Evolutionary conservation across 139 green algal species (phyloP).

Genomic region (Dunaliella primolecta): DNA sequence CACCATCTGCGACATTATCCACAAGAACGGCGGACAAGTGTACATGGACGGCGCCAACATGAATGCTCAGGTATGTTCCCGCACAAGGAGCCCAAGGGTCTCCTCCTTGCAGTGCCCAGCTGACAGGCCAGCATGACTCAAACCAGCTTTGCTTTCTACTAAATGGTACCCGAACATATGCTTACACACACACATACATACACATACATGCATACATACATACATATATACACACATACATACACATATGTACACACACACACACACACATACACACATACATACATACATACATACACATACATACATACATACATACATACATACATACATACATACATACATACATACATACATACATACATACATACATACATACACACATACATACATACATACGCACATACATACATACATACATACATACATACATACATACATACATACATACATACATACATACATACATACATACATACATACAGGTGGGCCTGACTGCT

Average conservation of each 20-base stretch:
- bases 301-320: not conserved
- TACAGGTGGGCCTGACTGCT: slow-evolving; percentile 92
- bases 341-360: not conserved
- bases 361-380: not conserved
- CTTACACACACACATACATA: no score
- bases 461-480: not conserved
- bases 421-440: slow-evolving; percentile 32
- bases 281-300: not conserved
- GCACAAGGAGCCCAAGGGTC: no score
- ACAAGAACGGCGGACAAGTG: slow-evolving; percentile 92
- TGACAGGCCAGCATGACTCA: no score
- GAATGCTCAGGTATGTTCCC: slow-evolving; percentile 89
- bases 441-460: not conserved
- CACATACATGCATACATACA: no score
- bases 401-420: not conserved
- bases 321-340: not conserved
- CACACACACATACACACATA: no score
- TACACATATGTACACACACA: no score
- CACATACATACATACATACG: not conserved
- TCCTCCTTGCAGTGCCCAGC: no score
- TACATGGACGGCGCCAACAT: slow-evolving; percentile 99
- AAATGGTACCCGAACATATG: no score
- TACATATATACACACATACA: no score
- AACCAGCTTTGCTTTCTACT: no score
- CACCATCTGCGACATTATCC: slow-evolving; percentile 95